phyloP scores from a whole-genome alignment of 1,284 basidiomycete genomes.

The Ganoderma multipileum region DNA sequence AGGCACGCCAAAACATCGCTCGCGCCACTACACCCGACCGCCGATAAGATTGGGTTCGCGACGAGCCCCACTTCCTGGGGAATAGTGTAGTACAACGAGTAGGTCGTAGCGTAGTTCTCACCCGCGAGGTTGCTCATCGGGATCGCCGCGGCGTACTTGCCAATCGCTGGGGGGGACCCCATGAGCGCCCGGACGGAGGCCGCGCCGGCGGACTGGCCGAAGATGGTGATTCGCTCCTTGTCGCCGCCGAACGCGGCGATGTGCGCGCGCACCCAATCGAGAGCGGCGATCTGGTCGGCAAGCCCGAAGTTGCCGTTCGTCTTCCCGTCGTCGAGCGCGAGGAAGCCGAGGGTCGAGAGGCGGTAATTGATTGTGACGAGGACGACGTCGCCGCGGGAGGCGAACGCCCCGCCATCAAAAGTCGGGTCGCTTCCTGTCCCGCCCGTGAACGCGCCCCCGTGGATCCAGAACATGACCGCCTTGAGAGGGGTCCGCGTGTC shows the following conservation, averaged over 20 bases:
- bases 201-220: constrained; percentile 50
- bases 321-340: constrained; percentile 44
- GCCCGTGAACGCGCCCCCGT: constrained; percentile 55
- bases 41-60: constrained; percentile 43
- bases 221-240: constrained; percentile 45
- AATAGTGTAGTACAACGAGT: constrained; percentile 48
- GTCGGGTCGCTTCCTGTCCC: constrained; percentile 38
- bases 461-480: constrained; percentile 53
- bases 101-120: constrained; percentile 50
- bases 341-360: constrained; percentile 50
- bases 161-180: constrained; percentile 48
- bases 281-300: constrained; percentile 47
- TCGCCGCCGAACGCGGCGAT: constrained; percentile 47
- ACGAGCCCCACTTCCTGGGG: constrained; percentile 40
- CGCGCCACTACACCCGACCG: constrained; percentile 40
- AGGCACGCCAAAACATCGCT: constrained; percentile 42
- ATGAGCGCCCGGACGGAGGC: constrained; percentile 50
- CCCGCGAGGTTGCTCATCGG: constrained; percentile 57
- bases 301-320: constrained; percentile 51
- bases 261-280: constrained; percentile 45
- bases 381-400: constrained; percentile 52
- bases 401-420: constrained; percentile 43
- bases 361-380: constrained; percentile 57
- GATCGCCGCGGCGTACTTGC: constrained; percentile 53
- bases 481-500: constrained; percentile 38